Evolutionary conservation across 2,329 filamentous ascomycete species (phyloP).

Genomic region (Beauveria pseudobassiana): DNA sequence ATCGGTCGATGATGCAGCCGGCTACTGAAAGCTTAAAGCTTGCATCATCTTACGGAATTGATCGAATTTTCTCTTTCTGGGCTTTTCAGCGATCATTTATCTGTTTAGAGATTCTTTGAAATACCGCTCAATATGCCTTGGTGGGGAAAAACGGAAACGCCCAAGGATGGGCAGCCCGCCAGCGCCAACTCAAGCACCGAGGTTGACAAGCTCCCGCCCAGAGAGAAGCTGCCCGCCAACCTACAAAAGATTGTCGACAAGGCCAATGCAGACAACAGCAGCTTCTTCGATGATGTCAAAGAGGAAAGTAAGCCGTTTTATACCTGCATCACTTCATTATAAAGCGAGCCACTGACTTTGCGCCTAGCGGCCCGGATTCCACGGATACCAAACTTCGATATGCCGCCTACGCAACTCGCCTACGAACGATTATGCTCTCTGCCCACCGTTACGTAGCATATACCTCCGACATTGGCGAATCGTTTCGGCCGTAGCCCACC

Average conservation of each 20-base stretch:
- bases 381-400: slow-evolving; percentile 85
- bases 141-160: slow-evolving; percentile 33
- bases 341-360: slow-evolving; percentile 14
- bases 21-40: neutral
- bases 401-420: slow-evolving; percentile 79
- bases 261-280: slow-evolving; percentile 53
- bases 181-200: slow-evolving; percentile 21
- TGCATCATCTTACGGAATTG: neutral
- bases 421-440: slow-evolving; percentile 79
- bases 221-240: slow-evolving; percentile 44
- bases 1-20: neutral
- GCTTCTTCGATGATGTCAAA: slow-evolving; percentile 68
- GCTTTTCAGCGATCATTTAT: neutral
- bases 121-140: slow-evolving; percentile 27
- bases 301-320: slow-evolving; percentile 59
- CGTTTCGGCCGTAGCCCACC: slow-evolving; percentile 87
- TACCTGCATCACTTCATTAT: slow-evolving; percentile 6
- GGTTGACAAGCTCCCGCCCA: slow-evolving; percentile 38
- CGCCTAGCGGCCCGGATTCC: slow-evolving; percentile 51
- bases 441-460: slow-evolving; percentile 97
- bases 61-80: neutral
- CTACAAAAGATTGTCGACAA: slow-evolving; percentile 53
- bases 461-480: slow-evolving; percentile 93
- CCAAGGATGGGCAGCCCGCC: slow-evolving; percentile 19
- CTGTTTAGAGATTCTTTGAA: neutral